Evolutionary conservation across 768 basidiomycete genomes (phyloP), one percentile per base, ranked within the genome.

Genomic region (Asterophora lycoperdoides): DNA sequence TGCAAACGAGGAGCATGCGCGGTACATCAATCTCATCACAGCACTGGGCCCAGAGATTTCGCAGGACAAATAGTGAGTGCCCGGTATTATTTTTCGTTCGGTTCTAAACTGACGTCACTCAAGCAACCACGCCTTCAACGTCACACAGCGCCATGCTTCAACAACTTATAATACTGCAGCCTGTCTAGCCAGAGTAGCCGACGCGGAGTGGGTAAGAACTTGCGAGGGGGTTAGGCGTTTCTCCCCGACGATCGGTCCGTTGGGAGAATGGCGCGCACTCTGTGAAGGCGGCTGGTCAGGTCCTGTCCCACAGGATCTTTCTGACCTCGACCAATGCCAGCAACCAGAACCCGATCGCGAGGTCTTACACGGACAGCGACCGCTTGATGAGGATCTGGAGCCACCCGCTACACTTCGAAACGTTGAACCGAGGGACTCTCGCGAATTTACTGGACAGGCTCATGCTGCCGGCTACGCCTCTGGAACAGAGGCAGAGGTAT

Each of bases 201-300:
- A 91, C 48, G 80, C 81, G 5, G 86, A 89, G 66, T 92, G 89
- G 88, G 60, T 77, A 18, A 80, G 80, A 32, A 67, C 77, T 10
- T 87, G 84, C 56, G 88, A 90, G 69, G 74, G 74, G n/a, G 77
- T 89, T 18, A 78, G 87, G 35, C 73, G 81, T 5, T 78, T 79
- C 55, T 75, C 84, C 11, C 81, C 86, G 0, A 75, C 75, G 10
- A 73, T 92, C 29, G 89, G 86, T 0, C 72, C 71, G n/a, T 70
- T 90, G 3, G 84, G 81, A 4, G 80, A 87, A 70, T 89, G 81
- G 80, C 74, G 80, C 44, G 72, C 81, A 5, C 68, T 86, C 2
- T 90, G 88, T 57, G 89, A 92, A 67, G 87, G 84, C 10, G 79
- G 79, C 8, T 91, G 87, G 84, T 66, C 69, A 4, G 80, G 83